These are phyloP conservation scores for Pythium rishiriense DNA, from an alignment of 352 stramenopile species.

Conservation along the genomic window DNA sequence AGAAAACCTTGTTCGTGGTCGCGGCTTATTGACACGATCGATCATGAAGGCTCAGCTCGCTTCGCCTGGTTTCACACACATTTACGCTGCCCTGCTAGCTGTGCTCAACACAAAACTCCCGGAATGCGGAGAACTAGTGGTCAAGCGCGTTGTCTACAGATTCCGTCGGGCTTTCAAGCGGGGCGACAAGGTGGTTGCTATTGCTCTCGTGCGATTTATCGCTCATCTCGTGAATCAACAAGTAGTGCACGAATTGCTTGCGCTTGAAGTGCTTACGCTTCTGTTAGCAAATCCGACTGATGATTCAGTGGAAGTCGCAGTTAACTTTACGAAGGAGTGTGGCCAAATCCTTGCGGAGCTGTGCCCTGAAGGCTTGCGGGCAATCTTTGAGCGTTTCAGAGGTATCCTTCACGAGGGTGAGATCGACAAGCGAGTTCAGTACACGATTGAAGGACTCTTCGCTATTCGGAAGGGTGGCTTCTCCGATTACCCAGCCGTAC, in stretches of 20 bases:
- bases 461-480: slow-evolving; percentile 96
- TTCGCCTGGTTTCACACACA: slow-evolving; percentile 95
- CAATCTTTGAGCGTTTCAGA: slow-evolving; percentile 97
- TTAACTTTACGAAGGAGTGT: slow-evolving; percentile 97
- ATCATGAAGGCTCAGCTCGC: slow-evolving; percentile 97
- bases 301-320: slow-evolving; percentile 97
- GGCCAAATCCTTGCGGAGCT: slow-evolving; percentile 88
- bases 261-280: slow-evolving; percentile 96
- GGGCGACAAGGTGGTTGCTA: slow-evolving; percentile 95
- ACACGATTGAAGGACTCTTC: slow-evolving; percentile 98
- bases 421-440: slow-evolving; percentile 98
- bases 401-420: slow-evolving; percentile 97
- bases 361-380: slow-evolving; percentile 89
- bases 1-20: slow-evolving; percentile 96
- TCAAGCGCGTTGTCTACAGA: slow-evolving; percentile 92
- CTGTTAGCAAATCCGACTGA: slow-evolving; percentile 97
- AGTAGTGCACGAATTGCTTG: slow-evolving; percentile 96
- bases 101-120: slow-evolving; percentile 99
- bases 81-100: slow-evolving; percentile 96
- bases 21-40: slow-evolving; percentile 92
- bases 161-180: slow-evolving; percentile 97
- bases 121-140: slow-evolving; percentile 95
- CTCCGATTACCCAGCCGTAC: slow-evolving; percentile 92
- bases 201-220: slow-evolving; percentile 96
- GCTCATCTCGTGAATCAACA: slow-evolving; percentile 99